Evolutionary conservation across 345 rosid species (phyloP), one percentile per base, ranked within the genome.

Genomic region (Eucalyptus dawsonii): DNA sequence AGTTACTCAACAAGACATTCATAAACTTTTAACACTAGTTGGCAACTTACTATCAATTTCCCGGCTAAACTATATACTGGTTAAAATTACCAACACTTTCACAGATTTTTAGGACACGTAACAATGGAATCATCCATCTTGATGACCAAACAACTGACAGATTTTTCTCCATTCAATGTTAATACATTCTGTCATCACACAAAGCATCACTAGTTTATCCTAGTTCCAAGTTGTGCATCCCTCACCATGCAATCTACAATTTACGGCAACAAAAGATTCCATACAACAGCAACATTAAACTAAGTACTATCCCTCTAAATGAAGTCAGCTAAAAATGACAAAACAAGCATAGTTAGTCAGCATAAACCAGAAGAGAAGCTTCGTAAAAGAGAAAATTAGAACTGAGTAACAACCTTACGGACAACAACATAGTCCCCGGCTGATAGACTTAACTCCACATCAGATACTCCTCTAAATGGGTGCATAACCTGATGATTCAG

Each of bases 361-460:
- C 85, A 11, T 76, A 40, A 65, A 40, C 85, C 47, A 2, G 15
- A 76, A 40, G 85, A 76, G 85, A 76, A 76, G 85, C 47, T 76
- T 40, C 10, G 2, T 21, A 76, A 37, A 19, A 40, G 45, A 40
- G 85, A 76, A 72, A 72, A 80, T 25, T 14, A 45, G 45, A 69
- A 89, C 50, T 29, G 69, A 13, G 53, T 86, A 72, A 21, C 88
- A 34, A 98, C 99, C 99, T 98, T 97, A 90, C 99, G 97, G 88
- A 98, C 97, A 88, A 98, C 98, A 91, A 98, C 96, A 89, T 94
- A 96, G 92, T 98, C 99, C 88, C 99, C 99, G 12, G 93, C 90
- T 21, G 97, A 93, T 91, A 98, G 91, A 91, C 88, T 93, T 62
- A 97, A 95, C 95, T 97, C 99, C 81, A 91, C 94, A n/a, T 94